A percentile compares a stretch with the other conserved stretches of the same genome.
Evolutionary conservation across 305 asterid genomes (phyloP).

Genomic region (Ilex paraguariensis): DNA sequence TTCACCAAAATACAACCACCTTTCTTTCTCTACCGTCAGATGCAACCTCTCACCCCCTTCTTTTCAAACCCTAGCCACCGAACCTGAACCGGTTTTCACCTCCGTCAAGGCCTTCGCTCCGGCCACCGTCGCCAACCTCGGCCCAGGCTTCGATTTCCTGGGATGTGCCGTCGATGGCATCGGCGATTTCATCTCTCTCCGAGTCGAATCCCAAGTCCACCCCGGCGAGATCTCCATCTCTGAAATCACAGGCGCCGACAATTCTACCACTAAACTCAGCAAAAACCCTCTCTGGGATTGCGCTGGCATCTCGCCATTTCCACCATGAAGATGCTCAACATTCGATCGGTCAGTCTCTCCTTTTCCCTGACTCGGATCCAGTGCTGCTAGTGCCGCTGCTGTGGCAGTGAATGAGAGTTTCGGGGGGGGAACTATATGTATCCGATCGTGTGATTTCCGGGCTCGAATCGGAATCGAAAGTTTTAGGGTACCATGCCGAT

Average conservation of each 20-base stretch:
- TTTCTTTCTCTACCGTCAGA: neutral
- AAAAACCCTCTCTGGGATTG: constrained; percentile 73
- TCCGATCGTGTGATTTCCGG: constrained; percentile 66
- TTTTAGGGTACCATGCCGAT: constrained; percentile 91
- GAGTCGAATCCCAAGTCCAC: constrained; percentile 50
- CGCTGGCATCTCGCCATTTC: constrained; percentile 85
- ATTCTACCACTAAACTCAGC: constrained; percentile 35
- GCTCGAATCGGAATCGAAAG: constrained; percentile 75
- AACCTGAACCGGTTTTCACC: constrained; percentile 63
- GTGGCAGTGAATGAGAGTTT: constrained; percentile 75
- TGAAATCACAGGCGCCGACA: constrained; percentile 58
- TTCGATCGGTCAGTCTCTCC: constrained; percentile 68
- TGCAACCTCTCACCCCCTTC: constrained; percentile 2
- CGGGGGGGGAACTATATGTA: constrained; percentile 32
- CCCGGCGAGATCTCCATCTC: constrained; percentile 67
- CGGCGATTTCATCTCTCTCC: constrained; percentile 62
- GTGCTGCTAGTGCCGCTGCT: constrained; percentile 96
- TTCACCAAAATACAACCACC: neutral
- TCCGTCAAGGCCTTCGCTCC: constrained; percentile 79
- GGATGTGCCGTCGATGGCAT: constrained; percentile 92
- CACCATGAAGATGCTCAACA: constrained; percentile 68
- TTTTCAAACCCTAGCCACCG: constrained; percentile 19
- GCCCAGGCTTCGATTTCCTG: constrained; percentile 86
- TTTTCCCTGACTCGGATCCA: constrained; percentile 85
- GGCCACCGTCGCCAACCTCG: constrained; percentile 83